Base-by-base conservation (phyloP, 2,329 filamentous ascomycete genomes). In the Graphiopsis chlorocephala region DNA sequence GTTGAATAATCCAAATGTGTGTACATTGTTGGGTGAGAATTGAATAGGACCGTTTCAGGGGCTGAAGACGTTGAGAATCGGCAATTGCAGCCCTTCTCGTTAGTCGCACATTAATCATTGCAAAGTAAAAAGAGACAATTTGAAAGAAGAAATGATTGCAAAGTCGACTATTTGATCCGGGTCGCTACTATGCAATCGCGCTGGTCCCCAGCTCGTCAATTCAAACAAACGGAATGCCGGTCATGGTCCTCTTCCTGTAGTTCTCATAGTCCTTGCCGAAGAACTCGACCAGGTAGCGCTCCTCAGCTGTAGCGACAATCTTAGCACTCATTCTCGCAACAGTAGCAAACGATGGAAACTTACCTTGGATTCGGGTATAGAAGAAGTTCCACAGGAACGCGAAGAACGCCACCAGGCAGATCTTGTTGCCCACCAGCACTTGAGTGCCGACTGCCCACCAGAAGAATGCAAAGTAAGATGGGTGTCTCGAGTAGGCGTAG, bases 381-480 rank as follows among this genome's bases (percentile, higher is more conserved):
- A 99, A 99, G 77, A 99, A 99, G 66, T 81, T 83, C 92, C 92
- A 97, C 70, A 99, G 77, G 17, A 96, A 90, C 8, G 84, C 76
- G 0, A 86, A 79, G 80, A 96, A 98, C 1, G 79, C 90, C 7
- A 88, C 70, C 64, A 96, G 87, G 75, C 92, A 96, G 2, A 96
- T 69, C 10, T 85, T 79, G 78, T 99, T 99, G 20, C 94, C 94
- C 68, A 97, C 83, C 63, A 96, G 87, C 50, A 98, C 74, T 82
- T 99, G 95, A 14, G 93, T 97, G 5, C 95, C 95, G n/a, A 98
- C 74, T 0, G 91, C 92, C 94, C 94, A 99, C 88, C 93, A 98
- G 78, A 97, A 99, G 81, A 97, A 99, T 3, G 94, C 95, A 80
- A 98, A 97, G 79, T 99, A 99, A 65, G 90, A 90, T 14, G 95